Base-by-base conservation (phyloP, 352 stramenopile species). In the Halophytophthora polymorphica region DNA sequence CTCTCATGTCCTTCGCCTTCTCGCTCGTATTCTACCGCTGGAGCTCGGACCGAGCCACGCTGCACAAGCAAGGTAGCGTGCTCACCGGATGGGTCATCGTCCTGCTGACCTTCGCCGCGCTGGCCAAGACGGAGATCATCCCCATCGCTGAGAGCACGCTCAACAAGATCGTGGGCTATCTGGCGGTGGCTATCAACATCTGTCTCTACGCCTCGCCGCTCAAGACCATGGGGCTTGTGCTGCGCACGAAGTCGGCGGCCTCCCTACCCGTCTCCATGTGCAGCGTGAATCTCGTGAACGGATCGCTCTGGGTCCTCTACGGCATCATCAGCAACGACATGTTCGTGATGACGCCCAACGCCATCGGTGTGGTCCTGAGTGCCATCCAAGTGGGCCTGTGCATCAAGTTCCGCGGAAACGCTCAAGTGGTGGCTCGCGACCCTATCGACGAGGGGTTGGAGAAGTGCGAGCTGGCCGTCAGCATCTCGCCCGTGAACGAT, bases 331-430 rank as follows among this genome's bases (percentile, higher is more conserved):
- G 58, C 50, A 37, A 59, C 46, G 58, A 71, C 28, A 63, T 71
- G 45, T 68, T 71, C 54, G 55, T 71, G 34, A 42, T 71, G 29
- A 62, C 37, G 2, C 59, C 63, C 3, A 76, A 80, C 45, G 55
- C 56, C 6, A 31, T 69, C 36, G 56, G 58, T 8, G 42, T 71
- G 15, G 38, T 58, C 13, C 50, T 79, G 15, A 66, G 62, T 18
- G 13, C 21, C 25, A 39, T 77, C 22, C 66, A 77, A 56, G 58
- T 69, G 57, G 29, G 15, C 7, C 44, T 81, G 11, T 77, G 69
- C 50, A n/a, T 73, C 21, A 64, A 68, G 23, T 84, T 69, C 53
- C 56, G 56, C 28, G 19, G 50, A 12, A 40, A 22, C 19, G 21
- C 29, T n/a, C 51, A 35, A 13, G 11, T 46, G 28, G 41, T 35